Evolutionary conservation across 441 rosid genomes (phyloP).

Genomic region (Metrosideros polymorpha): DNA sequence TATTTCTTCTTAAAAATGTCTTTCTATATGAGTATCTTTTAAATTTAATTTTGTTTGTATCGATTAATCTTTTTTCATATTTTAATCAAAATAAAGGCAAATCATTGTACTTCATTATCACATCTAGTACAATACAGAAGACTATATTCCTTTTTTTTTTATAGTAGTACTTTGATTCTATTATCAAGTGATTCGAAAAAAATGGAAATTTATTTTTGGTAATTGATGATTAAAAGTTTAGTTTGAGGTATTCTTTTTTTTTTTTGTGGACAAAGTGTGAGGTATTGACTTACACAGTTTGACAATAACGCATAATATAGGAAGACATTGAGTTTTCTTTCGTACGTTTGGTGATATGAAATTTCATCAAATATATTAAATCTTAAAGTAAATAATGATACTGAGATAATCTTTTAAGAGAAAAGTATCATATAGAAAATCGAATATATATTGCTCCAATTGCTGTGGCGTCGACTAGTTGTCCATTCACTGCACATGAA

Average conservation of each 20-base stretch:
- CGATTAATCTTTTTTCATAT: too few species aligned
- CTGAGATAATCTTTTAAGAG: not conserved
- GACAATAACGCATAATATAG: too few species aligned
- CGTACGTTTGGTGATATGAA: not conserved
- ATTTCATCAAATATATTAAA: not conserved
- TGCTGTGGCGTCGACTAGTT: not conserved
- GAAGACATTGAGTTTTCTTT: not conserved
- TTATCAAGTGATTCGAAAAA: not conserved
- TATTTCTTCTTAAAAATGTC: not conserved
- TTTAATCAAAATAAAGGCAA: too few species aligned
- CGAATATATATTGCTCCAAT: not conserved
- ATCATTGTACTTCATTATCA: too few species aligned
- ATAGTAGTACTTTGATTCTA: not conserved
- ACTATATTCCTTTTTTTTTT: too few species aligned
- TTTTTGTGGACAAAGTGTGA: too few species aligned
- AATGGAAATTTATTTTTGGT: too few species aligned
- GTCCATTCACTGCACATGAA: not conserved
- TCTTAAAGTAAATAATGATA: not conserved
- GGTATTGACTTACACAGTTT: too few species aligned
- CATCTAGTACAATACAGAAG: not conserved
- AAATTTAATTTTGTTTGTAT: too few species aligned
- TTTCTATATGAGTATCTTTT: too few species aligned
- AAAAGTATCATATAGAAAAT: not conserved
- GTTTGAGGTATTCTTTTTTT: too few species aligned
- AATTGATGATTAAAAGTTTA: too few species aligned